phyloP scores from a whole-genome alignment of 495 filamentous ascomycete species.

The Antarctomyces pellizariae region DNA sequence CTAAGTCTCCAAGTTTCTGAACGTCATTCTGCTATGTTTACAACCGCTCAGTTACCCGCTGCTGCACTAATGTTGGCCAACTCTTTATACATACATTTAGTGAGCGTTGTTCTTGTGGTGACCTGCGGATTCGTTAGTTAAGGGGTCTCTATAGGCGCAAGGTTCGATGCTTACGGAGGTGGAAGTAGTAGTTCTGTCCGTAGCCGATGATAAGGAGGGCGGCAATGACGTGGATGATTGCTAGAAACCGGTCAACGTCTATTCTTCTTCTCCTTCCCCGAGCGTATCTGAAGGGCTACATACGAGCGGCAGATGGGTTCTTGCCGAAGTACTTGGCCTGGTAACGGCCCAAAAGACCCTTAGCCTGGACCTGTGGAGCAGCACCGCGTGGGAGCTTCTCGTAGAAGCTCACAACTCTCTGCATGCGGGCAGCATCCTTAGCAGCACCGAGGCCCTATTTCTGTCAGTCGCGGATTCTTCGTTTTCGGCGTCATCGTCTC shows the following conservation, averaged over 20 bases:
- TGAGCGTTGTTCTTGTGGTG: conserved; percentile 99
- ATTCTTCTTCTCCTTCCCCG: conserved; percentile 6
- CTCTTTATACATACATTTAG: conserved; percentile 24
- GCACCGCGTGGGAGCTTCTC: conserved; percentile 81
- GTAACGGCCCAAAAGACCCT: conserved; percentile 66
- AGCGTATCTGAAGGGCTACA: conserved; percentile 15
- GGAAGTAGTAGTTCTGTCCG: conserved; percentile 97
- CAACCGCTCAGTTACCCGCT: too few species aligned
- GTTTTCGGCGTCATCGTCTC: neutral
- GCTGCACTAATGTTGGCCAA: neutral
- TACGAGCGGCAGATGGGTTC: conserved; percentile 72
- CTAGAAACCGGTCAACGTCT: conserved; percentile 23
- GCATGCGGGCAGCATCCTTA: conserved; percentile 87
- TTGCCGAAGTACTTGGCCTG: conserved; percentile 87
- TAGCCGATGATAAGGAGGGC: conserved; percentile 60
- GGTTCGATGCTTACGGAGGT: conserved; percentile 53
- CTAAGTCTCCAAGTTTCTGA: too few species aligned
- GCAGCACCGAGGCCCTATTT: conserved; percentile 69
- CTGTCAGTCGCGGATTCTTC: conserved; percentile 14
- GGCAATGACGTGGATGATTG: conserved; percentile 65
- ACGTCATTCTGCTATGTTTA: too few species aligned
- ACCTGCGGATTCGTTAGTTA: conserved; percentile 30
- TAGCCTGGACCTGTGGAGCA: conserved; percentile 56
- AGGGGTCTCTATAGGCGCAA: conserved; percentile 1
- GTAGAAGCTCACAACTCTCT: conserved; percentile 93